phyloP scores from a whole-genome alignment of 331 rosid species.

The Malus hybrid region DNA sequence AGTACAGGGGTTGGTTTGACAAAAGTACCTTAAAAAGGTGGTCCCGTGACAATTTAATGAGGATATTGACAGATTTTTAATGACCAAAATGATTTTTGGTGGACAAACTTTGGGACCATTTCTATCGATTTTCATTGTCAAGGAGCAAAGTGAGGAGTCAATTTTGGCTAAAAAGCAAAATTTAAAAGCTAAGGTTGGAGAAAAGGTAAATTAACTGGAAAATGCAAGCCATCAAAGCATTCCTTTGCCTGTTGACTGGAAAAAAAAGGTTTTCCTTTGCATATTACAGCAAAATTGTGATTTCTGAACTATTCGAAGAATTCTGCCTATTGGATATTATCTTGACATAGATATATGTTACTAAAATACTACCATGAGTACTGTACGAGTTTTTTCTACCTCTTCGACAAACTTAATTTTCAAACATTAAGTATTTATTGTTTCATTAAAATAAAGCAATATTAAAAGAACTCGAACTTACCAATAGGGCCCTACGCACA shows the following conservation, averaged over 20 bases:
- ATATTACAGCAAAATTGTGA: neutral
- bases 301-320: neutral
- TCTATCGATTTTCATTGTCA: too few species aligned
- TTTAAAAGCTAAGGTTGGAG: too few species aligned
- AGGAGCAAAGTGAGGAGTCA: too few species aligned
- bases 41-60: too few species aligned
- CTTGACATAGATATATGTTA: neutral
- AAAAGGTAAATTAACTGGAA: neutral
- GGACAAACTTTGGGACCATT: too few species aligned
- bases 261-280: too few species aligned
- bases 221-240: neutral
- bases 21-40: too few species aligned
- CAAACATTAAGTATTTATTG: neutral
- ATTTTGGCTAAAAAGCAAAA: too few species aligned
- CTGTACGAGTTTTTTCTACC: neutral
- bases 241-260: neutral
- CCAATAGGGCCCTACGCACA: slow-evolving; percentile 58
- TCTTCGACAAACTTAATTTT: neutral
- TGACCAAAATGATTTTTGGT: too few species aligned
- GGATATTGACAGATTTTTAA: too few species aligned
- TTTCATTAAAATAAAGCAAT: neutral
- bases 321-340: neutral
- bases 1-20: too few species aligned
- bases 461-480: slow-evolving; percentile 14
- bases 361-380: neutral